Evolutionary conservation across 176 grass and related monocot genomes (phyloP).

Genomic region (Luzula sylvatica): DNA sequence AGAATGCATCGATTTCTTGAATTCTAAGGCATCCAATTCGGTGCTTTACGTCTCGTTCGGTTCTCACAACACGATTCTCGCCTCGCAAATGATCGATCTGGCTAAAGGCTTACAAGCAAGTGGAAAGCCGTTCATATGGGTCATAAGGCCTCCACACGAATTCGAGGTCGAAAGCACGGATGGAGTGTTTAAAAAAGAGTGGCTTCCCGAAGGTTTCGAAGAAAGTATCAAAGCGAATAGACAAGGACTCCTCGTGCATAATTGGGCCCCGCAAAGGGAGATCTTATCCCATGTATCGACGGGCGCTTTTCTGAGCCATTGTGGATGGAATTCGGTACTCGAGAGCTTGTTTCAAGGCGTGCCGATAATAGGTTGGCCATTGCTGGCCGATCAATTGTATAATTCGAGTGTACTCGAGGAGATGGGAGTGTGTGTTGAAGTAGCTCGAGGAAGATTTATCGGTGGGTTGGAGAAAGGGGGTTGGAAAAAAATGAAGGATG

Average conservation of each 20-base stretch:
- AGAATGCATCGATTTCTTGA: conserved; percentile 22
- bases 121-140: conserved; percentile 33
- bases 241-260: conserved; percentile 19
- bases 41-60: conserved; percentile 41
- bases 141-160: conserved; percentile 18
- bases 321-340: conserved; percentile 22
- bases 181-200: conserved; percentile 15
- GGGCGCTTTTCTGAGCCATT: too few species aligned
- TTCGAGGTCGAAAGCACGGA: neutral
- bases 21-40: conserved; percentile 21
- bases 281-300: conserved; percentile 34
- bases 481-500: neutral
- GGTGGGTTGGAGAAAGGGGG: conserved; percentile 4
- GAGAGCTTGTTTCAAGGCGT: conserved; percentile 9
- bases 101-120: conserved; percentile 29
- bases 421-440: neutral
- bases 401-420: neutral
- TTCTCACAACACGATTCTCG: conserved; percentile 31
- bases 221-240: too few species aligned
- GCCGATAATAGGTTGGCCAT: conserved; percentile 3
- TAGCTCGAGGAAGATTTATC: neutral
- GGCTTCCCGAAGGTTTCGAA: conserved; percentile 29
- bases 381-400: neutral
- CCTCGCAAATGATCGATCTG: conserved; percentile 32
- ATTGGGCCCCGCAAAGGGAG: conserved; percentile 27